Base-by-base conservation (phyloP, 257 asterid species). In the Petunia secreta region DNA sequence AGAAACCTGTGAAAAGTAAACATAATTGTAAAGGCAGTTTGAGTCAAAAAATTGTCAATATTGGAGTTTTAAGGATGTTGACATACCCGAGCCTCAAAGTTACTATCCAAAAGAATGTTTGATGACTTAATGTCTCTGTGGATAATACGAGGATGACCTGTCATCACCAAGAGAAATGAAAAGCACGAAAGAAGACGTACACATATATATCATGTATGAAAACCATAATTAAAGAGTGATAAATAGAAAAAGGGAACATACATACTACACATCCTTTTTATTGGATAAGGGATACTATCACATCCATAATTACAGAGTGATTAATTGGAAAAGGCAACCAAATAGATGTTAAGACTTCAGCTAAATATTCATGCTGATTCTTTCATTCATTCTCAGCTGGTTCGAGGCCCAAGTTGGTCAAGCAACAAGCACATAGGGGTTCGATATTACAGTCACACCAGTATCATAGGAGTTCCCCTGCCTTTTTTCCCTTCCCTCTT, bases 121-220 rank as follows among this genome's bases (percentile, higher is more conserved):
- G 98, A 90, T n/a, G 98, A 93, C 88, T 95, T 95, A 82, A 93
- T 95, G 87, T 95, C 98, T 90, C 98, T 88, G 80, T 95, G 98
- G 85, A 95, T 91, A 65, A 95, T 89, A 83, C 97, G 97, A 71
- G 98, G 98, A 86, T 92, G 88, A 82, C 98, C 97, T 93, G 85
- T 60, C 71, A 38, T 69, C 50, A 71, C 62, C 60, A 71, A n/a
- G 62, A 71, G 14, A 71, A 52, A 71, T 34, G 46, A 50, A 40
- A 13, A 57, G 34, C 36, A 71, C 77, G 36, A 48, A 71, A 34
- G 43, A 71, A 71, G 77, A 48, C 25, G 25, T 25, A 25, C 25
- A 25, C 25, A 25, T 25, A 25, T 25, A 25, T 25, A 25, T 25
- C 25, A 25, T 25, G 25, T 39, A 66, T 40, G 36, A 41, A 66